These are phyloP conservation scores for Macrolepiota dolichaula DNA, from an alignment of 768 basidiomycete species.

Conservation along the genomic window DNA sequence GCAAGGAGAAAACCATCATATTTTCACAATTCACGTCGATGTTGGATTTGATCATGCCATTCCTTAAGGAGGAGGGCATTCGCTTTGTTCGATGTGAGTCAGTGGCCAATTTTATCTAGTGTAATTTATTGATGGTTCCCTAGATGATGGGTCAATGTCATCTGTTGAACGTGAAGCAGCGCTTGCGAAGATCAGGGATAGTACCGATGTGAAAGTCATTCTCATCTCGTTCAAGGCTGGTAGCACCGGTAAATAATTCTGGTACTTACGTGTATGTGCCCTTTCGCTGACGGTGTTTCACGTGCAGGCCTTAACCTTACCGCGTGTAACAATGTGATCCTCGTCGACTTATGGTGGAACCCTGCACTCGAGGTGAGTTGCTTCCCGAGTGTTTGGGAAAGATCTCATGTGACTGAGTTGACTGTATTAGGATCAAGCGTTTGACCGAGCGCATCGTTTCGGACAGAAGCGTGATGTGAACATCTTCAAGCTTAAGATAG, in stretches of 20 bases:
- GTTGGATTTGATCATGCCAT: conserved; percentile 85
- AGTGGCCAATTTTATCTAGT: not conserved
- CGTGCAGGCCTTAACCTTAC: conserved; percentile 80
- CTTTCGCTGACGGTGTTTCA: conserved; percentile 4
- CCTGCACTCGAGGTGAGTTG: conserved; percentile 72
- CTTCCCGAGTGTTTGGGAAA: conserved; percentile 13
- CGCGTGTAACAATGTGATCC: conserved; percentile 90
- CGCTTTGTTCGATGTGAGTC: conserved; percentile 84
- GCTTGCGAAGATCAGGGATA: conserved; percentile 67
- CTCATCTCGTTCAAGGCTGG: conserved; percentile 97
- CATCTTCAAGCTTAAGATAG: conserved; percentile 87
- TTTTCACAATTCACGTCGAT: conserved; percentile 92
- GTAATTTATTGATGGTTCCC: not conserved
- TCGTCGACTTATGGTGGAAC: conserved; percentile 96
- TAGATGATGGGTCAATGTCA: conserved; percentile 89
- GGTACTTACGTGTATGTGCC: not conserved
- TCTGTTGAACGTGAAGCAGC: conserved; percentile 73
- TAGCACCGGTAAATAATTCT: conserved; percentile 64
- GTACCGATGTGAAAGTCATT: conserved; percentile 63
- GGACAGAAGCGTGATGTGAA: conserved; percentile 86
- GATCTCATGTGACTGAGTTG: not conserved
- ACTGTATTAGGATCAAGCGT: conserved; percentile 75
- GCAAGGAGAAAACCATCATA: conserved; percentile 89
- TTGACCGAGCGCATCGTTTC: conserved; percentile 86
- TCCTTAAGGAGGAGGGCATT: conserved; percentile 65